Evolutionary conservation across 345 rosid species (phyloP), one percentile per base, ranked within the genome.

Genomic region (Hibiscus tridactylites): DNA sequence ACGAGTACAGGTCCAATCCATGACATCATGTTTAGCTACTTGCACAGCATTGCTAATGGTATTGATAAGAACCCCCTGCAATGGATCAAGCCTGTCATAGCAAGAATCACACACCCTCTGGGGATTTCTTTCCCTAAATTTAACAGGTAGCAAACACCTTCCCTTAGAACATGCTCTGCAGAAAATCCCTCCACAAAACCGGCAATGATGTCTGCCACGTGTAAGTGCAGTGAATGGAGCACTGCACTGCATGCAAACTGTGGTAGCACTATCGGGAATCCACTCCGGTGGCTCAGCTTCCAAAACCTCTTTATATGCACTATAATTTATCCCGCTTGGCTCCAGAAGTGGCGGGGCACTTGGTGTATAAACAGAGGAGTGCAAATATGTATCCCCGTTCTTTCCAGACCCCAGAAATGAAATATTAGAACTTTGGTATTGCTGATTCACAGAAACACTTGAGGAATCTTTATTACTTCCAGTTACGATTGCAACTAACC

Each of bases 121-220:
- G 5, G 99, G 99, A 75, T 85, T 87, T 78, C 97, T 83, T 77
- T 89, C 92, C 74, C 98, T 86, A 73, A 95, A 95, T 73, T 88
- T 88, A 74, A 71, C 79, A 2, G 99, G 99, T 76, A 95, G 73
- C 70, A 92, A 80, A 75, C 92, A 90, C 86, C 91, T 83, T 42
- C 99, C 99, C 76, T 86, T 89, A 33, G 90, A 82, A 75, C 99
- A 95, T 8, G 72, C 75, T 67, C 96, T 84, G 78, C 99, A 95
- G 78, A 92, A 95, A 33, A 95, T 71, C 52, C 98, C 97, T 64
- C 99, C 99, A 78, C 99, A 95, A 75, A 90, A 89, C 67, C 97
- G 90, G 71, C 99, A 95, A 75, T 95, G 99, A 82, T 95, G 99
- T 80, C 99, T 89, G 4, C 99, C 99, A 68, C 98, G 81, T 0